Base-by-base conservation (phyloP, 306 rosid species). In the Trifolium pratense region DNA sequence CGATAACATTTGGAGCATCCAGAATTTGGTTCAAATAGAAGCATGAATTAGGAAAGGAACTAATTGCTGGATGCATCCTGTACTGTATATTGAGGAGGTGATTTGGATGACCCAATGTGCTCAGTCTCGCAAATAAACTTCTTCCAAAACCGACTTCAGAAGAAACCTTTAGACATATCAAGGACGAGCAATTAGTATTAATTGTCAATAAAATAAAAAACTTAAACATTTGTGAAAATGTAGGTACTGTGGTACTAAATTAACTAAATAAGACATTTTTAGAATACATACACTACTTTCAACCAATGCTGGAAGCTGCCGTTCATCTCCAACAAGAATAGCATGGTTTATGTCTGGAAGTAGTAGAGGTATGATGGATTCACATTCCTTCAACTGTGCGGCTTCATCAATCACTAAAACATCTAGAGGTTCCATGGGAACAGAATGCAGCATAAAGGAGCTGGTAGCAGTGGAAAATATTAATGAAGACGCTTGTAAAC, bases 61-160 rank as follows among this genome's bases (percentile, higher is more conserved):
- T 89, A 58, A 92, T 86, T 5, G 88, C 85, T 15, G 96, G 96
- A 79, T 92, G 93, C 97, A 92, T 92, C 70, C 97, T 76, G 80
- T 92, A 92, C 67, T 92, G 97, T 55, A 79, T 64, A 72, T 83
- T 75, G 42, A 92, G 86, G 63, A 92, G 82, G 75, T 88, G 87
- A 52, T 81, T 88, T 4, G 87, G 61, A 66, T 83, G 83, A 52
- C 83, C 85, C 81, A 80, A 16, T 3, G 51, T 72, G 81, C 81
- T 82, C 32, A 88, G 70, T 77, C 97, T 86, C 75, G 74, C 90
- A 79, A 89, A 92, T 60, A 92, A 78, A 78, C 97, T 92, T 88
- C 93, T 83, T 59, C 92, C 89, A 11, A 89, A 89, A 53, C 89
- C 86, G 79, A 81, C 97, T 76, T 78, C 63, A 7, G 2, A 20